Percentiles rank a stretch among this genome's conserved stretches.
These are phyloP conservation scores for Naganishia onofrii DNA, from an alignment of 768 basidiomycete species.

Conservation along the genomic window DNA sequence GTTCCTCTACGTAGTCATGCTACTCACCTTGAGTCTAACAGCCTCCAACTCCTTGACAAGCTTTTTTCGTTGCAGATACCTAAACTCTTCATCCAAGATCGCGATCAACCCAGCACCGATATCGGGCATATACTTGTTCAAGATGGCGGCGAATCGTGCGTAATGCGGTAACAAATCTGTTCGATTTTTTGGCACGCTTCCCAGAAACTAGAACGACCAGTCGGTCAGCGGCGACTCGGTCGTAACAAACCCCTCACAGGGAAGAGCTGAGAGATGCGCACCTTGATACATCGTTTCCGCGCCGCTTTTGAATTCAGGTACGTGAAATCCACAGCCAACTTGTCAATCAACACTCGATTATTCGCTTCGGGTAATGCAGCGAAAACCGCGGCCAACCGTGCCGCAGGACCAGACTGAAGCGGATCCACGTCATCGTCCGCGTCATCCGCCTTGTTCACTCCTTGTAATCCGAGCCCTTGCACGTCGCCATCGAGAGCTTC, in stretches of 20 bases:
- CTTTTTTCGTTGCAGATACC: conserved; percentile 90
- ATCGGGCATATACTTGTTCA: conserved; percentile 91
- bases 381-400: conserved; percentile 83
- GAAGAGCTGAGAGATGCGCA: conserved; percentile 52
- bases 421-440: conserved; percentile 58
- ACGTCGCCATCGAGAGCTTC: background rate
- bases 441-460: conserved; percentile 17
- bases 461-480: conserved; percentile 23
- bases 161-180: conserved; percentile 91
- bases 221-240: background rate
- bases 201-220: conserved; percentile 57
- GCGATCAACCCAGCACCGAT: conserved; percentile 77
- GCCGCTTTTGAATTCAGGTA: conserved; percentile 96
- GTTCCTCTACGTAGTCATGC: no score
- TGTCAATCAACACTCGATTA: conserved; percentile 82
- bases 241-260: no score
- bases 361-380: conserved; percentile 91
- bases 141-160: conserved; percentile 78
- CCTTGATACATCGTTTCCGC: conserved; percentile 83
- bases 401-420: conserved; percentile 81
- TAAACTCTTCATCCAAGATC: conserved; percentile 90
- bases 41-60: conserved; percentile 85
- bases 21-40: conserved; percentile 71
- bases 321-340: conserved; percentile 91
- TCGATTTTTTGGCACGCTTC: conserved; percentile 78